Base-by-base conservation (phyloP, 257 asterid species). In the Nicotiana undulata region DNA sequence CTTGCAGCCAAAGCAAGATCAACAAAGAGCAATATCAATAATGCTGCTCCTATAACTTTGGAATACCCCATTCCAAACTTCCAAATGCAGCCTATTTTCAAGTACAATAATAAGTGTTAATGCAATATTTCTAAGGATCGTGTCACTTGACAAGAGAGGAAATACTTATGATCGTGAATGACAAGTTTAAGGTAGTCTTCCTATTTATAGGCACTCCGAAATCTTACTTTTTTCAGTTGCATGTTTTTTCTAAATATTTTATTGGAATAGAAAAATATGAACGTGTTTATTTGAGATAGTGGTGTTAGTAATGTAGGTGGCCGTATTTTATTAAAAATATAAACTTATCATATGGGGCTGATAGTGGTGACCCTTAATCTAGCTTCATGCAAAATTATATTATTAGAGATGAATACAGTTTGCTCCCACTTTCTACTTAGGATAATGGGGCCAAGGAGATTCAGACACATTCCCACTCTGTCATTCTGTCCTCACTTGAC, bases 1-100 rank as follows among this genome's bases (percentile, higher is more conserved):
- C 94, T 89, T 81, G 90, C 94, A 11, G 89, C 89, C 55, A 86
- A 53, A 22, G 88, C 89, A 85, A 89, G 83, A 81, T 90, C 94
- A 76, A 87, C 84, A 81, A 89, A 81, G 80, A 88, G 52, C 88
- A 92, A 68, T 65, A 82, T 60, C 82, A 92, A 63, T 51, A 86
- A 84, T 80, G 88, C 85, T 16, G 81, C 83, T 81, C 85, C 84
- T 17, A 89, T 34, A 85, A 87, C 22, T 85, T 86, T 86, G 34
- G 77, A 56, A 59, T 61, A 66, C 32, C 77, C 92, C 97, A 92
- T 90, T 85, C 75, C n/a, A 8, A 51, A 72, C 78, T 65, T 59
- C 53, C 79, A 77, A 67, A 26, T 40, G 28, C 77, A 72, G 20
- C 17, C 11, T n/a, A 49, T 24, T 34, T 52, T 40, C 31, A 81